Conservation (phyloP, 805 yeast genomes). For the Lipomyces starkeyi region DNA sequence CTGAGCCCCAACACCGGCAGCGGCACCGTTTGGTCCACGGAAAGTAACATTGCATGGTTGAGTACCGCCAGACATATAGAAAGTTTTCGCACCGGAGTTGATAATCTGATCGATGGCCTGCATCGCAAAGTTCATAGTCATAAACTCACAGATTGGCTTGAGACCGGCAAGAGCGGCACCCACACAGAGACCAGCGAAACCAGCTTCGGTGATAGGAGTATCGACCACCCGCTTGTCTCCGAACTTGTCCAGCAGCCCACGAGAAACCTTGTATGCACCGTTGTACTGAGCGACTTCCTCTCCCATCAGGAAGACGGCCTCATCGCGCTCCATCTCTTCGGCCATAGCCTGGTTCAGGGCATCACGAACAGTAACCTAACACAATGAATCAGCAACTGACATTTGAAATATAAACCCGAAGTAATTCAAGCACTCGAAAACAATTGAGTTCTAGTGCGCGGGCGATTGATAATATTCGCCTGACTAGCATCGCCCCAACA, state of each 20-base stretch:
- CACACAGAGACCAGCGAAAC: slow-evolving; percentile 92
- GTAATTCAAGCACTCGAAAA: background rate
- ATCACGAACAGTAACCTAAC: slow-evolving; percentile 87
- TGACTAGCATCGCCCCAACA: background rate
- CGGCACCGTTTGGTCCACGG: slow-evolving; percentile 99
- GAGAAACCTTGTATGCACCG: slow-evolving; percentile 97
- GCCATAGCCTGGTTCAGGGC: slow-evolving; percentile 94
- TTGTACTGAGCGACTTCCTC: slow-evolving; percentile 99
- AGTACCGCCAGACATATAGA: slow-evolving; percentile 99
- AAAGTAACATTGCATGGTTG: slow-evolving; percentile 96
- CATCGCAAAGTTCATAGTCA: slow-evolving; percentile 99
- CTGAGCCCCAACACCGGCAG: slow-evolving; percentile 99
- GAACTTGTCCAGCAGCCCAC: slow-evolving; percentile 92
- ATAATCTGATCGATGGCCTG: slow-evolving; percentile 98
- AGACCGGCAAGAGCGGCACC: slow-evolving; percentile 97
- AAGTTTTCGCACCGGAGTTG: slow-evolving; percentile 98
- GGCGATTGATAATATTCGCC: background rate
- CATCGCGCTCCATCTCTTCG: slow-evolving; percentile 96
- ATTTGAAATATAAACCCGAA: background rate
- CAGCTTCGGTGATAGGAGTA: slow-evolving; percentile 99
- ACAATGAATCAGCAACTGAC: background rate
- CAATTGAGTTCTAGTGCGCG: background rate
- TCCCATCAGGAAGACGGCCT: slow-evolving; percentile 92
- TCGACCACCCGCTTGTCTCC: slow-evolving; percentile 93
- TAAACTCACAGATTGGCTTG: slow-evolving; percentile 96